Evolutionary conservation across 2,329 filamentous ascomycete genomes (phyloP), one percentile per base, ranked within the genome.

Genomic region (Penicillium sp.): DNA sequence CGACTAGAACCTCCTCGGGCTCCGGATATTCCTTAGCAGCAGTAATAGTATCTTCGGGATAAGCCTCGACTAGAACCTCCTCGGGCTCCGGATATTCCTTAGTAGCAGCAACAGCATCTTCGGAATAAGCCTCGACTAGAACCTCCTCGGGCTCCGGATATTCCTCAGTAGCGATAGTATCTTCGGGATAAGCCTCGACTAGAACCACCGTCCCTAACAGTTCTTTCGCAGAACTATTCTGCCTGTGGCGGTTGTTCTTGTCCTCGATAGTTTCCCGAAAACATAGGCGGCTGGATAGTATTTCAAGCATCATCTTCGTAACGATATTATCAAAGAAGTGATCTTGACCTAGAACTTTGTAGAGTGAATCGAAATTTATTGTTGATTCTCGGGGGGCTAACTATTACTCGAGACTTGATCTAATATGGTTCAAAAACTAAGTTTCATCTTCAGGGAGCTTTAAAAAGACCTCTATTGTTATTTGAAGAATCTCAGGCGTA

Each of bases 391-490:
- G 22, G 53, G 28, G 12, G 17, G 10, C 28, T 40, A 61, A 51
- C 47, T 5, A 53, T 17, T 30, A 45, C 53, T 30, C 44, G 22
- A 59, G 49, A 38, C 19, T 22, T 22, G 28, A 49, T 51, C 47
- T 28, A 28, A 63, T 54, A 47, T 63, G 56, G 13, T 33, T 50
- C 30, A 45, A 56, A 44, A 63, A 56, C 61, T 57, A 63, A 28
- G 53, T 54, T 47, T 63, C 57, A 37, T 38, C 57, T 45, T 60
- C 49, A 10, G 61, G 61, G 28, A 63, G 57, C 17, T 40, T 60
- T 44, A 53, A 60, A 42, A 58, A 57, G 22, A 59, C 53, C 40
- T 59, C 45, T 9, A 37, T 59, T 19, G 60, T 56, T 22, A 47
- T 26, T 19, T 38, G 49, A 10, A 68, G 53, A 35, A 63, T 53